Conservation (phyloP, 345 rosid species). For the Fremontodendron californicum region DNA sequence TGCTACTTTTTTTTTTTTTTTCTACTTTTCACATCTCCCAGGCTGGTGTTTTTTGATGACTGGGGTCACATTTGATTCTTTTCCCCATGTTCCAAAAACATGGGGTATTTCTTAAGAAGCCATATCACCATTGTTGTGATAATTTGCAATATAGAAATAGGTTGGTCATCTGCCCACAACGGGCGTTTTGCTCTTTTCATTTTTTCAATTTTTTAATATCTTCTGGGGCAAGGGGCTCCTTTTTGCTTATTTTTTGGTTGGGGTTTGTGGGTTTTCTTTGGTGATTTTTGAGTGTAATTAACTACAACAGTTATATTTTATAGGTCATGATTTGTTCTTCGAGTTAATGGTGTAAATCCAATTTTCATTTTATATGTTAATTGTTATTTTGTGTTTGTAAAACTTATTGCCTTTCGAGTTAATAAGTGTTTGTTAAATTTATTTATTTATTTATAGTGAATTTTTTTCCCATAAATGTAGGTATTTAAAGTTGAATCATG, state of each 20-base stretch:
- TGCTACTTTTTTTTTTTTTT: constrained; percentile 20
- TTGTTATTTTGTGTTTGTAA: too few species aligned
- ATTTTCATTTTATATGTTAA: background rate
- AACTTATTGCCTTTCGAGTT: too few species aligned
- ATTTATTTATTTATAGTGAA: too few species aligned
- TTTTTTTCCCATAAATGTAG: too few species aligned
- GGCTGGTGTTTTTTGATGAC: constrained; percentile 27
- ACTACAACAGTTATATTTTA: constrained; percentile 28
- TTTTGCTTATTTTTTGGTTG: constrained; percentile 3
- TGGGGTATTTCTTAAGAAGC: constrained; percentile 37
- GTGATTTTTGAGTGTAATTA: constrained; percentile 25
- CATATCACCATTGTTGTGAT: background rate
- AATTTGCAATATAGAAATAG: background rate
- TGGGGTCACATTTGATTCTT: constrained; percentile 28
- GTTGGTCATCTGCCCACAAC: constrained; percentile 24
- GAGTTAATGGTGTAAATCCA: constrained; percentile 11
- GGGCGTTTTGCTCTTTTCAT: constrained; percentile 11
- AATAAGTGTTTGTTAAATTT: too few species aligned
- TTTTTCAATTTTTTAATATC: background rate
- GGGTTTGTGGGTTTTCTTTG: constrained; percentile 10
- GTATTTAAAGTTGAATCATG: too few species aligned
- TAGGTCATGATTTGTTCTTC: constrained; percentile 28
- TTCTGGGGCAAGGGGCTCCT: constrained; percentile 10
- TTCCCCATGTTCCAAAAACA: constrained; percentile 40
- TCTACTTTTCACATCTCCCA: constrained; percentile 9